These are phyloP conservation scores for Eutrema japonicum DNA, from an alignment of 345 rosid species.

Conservation along the genomic window DNA sequence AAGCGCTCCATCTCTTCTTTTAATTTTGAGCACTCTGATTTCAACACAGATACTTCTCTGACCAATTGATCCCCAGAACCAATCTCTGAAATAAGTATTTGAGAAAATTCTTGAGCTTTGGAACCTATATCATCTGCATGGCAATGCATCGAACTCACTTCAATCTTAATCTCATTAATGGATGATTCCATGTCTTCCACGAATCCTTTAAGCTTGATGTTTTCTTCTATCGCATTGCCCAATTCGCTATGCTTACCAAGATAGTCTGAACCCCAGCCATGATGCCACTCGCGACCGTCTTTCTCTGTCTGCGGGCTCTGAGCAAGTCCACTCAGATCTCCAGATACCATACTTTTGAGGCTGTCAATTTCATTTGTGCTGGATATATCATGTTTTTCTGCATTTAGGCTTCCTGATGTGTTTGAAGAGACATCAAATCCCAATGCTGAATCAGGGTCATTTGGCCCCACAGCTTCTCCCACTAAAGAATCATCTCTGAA, in stretches of 20 bases:
- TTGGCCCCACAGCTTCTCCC: constrained; percentile 55
- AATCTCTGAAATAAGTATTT: constrained; percentile 78
- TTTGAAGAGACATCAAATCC: constrained; percentile 91
- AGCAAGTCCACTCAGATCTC: constrained; percentile 70
- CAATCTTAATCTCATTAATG: constrained; percentile 69
- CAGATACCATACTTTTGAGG: constrained; percentile 71
- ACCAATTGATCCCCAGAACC: constrained; percentile 76
- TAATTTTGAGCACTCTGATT: constrained; percentile 78
- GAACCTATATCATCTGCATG: constrained; percentile 73
- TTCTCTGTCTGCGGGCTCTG: constrained; percentile 65
- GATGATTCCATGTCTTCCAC: constrained; percentile 83
- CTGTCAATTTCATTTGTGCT: constrained; percentile 78
- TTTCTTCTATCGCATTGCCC: constrained; percentile 70
- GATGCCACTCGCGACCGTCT: constrained; percentile 57
- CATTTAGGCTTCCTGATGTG: constrained; percentile 76
- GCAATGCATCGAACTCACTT: constrained; percentile 70
- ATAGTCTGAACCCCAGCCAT: constrained; percentile 77
- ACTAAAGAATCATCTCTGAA: constrained; percentile 52
- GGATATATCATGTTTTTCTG: constrained; percentile 84
- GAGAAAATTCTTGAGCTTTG: constrained; percentile 68
- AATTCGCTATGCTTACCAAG: constrained; percentile 66
- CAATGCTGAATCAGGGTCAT: constrained; percentile 61
- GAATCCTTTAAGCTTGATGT: constrained; percentile 73
- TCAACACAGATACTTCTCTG: constrained; percentile 74
- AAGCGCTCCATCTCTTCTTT: constrained; percentile 67